phyloP scores from a whole-genome alignment of 805 yeast species.

The Myxozyma vanderwaltii region DNA sequence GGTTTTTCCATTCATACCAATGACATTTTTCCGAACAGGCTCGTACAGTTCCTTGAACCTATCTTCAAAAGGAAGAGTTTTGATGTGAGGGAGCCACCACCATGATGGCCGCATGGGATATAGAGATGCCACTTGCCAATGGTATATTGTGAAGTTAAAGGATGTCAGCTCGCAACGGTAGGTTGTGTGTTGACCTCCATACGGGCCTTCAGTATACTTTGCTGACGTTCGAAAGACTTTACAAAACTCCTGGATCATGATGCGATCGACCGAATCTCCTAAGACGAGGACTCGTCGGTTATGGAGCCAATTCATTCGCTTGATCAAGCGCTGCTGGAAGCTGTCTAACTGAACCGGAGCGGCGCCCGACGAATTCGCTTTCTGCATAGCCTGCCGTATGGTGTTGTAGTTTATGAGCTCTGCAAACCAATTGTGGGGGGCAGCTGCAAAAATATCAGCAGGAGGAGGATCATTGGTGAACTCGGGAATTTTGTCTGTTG shows the following conservation, averaged over 20 bases:
- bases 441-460: not conserved
- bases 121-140: conserved; percentile 31
- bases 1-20: conserved; percentile 25
- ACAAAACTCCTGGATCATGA: conserved; percentile 28
- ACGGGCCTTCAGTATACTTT: not conserved
- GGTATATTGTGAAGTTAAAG: conserved; percentile 27
- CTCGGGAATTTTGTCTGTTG: conserved; percentile 17
- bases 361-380: not conserved
- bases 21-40: conserved; percentile 12
- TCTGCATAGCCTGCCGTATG: conserved; percentile 1
- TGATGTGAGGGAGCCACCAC: conserved; percentile 31
- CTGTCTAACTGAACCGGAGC: conserved; percentile 1
- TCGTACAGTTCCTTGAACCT: conserved; percentile 19
- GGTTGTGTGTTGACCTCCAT: conserved; percentile 32
- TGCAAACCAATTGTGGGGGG: conserved; percentile 26
- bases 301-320: conserved; percentile 28
- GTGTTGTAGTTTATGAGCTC: conserved; percentile 8
- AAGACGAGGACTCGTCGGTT: conserved; percentile 26
- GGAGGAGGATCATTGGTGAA: conserved; percentile 25
- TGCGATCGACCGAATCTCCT: conserved; percentile 33
- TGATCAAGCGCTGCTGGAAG: conserved; percentile 13
- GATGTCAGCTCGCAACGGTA: conserved; percentile 15
- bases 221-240: conserved; percentile 2
- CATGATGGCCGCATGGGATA: conserved; percentile 29
- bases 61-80: conserved; percentile 30